These are phyloP conservation scores for Corchorus capsularis DNA, from an alignment of 345 rosid species.

Conservation along the genomic window DNA sequence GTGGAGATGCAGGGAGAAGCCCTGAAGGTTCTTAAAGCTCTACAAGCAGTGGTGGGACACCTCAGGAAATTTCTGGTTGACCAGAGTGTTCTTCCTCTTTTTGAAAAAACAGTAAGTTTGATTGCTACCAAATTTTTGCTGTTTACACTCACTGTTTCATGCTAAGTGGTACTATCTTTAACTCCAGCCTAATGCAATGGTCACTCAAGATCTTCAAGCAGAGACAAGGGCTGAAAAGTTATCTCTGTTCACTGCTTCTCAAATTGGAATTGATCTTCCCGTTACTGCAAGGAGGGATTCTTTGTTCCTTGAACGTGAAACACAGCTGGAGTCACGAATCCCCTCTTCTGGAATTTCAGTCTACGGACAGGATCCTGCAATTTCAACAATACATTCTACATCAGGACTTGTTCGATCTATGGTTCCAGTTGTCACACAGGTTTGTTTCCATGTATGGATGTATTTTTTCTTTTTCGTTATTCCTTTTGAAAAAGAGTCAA, in stretches of 20 bases:
- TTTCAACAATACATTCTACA: constrained; percentile 45
- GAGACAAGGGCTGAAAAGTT: constrained; percentile 54
- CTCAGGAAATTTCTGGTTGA: constrained; percentile 82
- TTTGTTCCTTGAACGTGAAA: constrained; percentile 54
- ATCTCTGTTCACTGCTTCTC: constrained; percentile 35
- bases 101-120: constrained; percentile 69
- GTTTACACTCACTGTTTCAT: not conserved
- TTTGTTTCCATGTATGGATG: not conserved
- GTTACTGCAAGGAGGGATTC: constrained; percentile 56
- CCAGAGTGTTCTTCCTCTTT: constrained; percentile 73
- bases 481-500: not conserved
- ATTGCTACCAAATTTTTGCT: not conserved
- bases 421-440: constrained; percentile 67
- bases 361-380: constrained; percentile 58
- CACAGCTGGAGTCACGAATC: constrained; percentile 48
- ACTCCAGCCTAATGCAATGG: constrained; percentile 48
- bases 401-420: constrained; percentile 48
- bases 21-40: constrained; percentile 59
- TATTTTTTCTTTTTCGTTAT: not conserved
- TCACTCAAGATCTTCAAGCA: constrained; percentile 54
- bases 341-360: constrained; percentile 56
- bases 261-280: constrained; percentile 46
- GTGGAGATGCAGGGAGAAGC: constrained; percentile 78
- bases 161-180: not conserved
- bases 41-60: constrained; percentile 74